phyloP scores from a whole-genome alignment of 2,329 filamentous ascomycete genomes.

The Calycina marina region DNA sequence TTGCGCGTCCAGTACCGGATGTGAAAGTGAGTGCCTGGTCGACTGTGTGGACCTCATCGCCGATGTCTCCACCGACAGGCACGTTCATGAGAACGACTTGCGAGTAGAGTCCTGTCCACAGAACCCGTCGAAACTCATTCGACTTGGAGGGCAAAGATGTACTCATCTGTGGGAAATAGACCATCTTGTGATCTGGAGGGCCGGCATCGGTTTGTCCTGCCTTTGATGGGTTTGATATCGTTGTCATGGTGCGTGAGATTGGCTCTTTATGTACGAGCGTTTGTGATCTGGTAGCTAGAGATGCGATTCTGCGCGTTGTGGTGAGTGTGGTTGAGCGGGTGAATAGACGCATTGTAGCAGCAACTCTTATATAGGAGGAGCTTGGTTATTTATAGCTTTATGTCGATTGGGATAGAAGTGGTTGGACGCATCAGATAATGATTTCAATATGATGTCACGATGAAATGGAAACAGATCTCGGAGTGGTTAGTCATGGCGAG shows the following conservation, averaged over 20 bases:
- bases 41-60: constrained; percentile 52
- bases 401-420: too few species aligned
- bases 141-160: constrained; percentile 37
- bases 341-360: constrained; percentile 4
- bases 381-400: too few species aligned
- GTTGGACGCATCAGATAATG: too few species aligned
- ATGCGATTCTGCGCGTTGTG: neutral
- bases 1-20: constrained; percentile 40
- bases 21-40: constrained; percentile 53
- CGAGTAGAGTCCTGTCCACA: constrained; percentile 47
- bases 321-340: neutral
- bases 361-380: too few species aligned
- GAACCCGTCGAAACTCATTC: constrained; percentile 42
- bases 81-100: constrained; percentile 53
- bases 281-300: neutral
- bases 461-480: too few species aligned
- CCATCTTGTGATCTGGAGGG: constrained; percentile 38
- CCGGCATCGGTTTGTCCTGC: constrained; percentile 19
- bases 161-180: constrained; percentile 43
- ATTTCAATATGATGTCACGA: too few species aligned
- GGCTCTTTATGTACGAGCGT: neutral
- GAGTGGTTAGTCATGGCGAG: too few species aligned
- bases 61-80: constrained; percentile 47
- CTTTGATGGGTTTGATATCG: neutral
- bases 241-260: constrained; percentile 11